A percentile compares a stretch with the other conserved stretches of the same genome.
These are phyloP conservation scores for Endogone sp. DNA, from an alignment of 192 early-diverging fungal genomes.

Conservation along the genomic window DNA sequence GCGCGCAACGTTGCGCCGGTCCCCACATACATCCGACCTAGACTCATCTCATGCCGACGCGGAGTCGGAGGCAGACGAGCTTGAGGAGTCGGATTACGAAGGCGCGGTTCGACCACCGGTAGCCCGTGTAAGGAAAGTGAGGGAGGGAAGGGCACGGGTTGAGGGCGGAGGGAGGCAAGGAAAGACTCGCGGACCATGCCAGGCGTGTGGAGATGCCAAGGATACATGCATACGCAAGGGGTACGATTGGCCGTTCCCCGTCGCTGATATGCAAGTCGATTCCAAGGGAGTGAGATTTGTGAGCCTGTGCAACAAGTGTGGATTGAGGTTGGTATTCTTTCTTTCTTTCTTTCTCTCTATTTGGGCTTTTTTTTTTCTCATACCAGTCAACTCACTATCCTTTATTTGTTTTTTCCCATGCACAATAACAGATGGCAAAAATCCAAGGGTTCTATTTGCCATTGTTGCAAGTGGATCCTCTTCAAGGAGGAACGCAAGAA, in stretches of 20 bases:
- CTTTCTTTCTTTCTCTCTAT: not conserved
- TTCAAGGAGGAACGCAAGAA: constrained; percentile 37
- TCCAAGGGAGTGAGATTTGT: constrained; percentile 29
- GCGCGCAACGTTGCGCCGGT: too few relatives aligned
- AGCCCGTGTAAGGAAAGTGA: not conserved
- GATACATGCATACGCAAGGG: constrained; percentile 37
- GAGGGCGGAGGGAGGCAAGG: not conserved
- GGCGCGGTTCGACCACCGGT: not conserved
- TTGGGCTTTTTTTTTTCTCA: not conserved
- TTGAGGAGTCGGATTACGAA: not conserved
- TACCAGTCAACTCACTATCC: not conserved
- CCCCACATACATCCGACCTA: too few relatives aligned
- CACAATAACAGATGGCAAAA: constrained; percentile 25
- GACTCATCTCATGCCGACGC: too few relatives aligned
- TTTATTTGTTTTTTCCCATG: not conserved
- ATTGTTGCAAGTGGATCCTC: constrained; percentile 30
- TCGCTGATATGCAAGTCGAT: constrained; percentile 11
- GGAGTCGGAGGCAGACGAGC: not conserved
- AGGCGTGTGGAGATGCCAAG: constrained; percentile 27
- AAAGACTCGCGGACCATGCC: constrained; percentile 25
- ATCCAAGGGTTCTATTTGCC: constrained; percentile 25
- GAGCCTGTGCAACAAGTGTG: constrained; percentile 38
- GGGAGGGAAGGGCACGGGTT: not conserved
- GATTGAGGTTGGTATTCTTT: constrained; percentile 24
- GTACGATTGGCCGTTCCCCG: constrained; percentile 31